Evolutionary conservation across 2,329 filamentous ascomycete species (phyloP).

Genomic region (Penicillium concentricum): DNA sequence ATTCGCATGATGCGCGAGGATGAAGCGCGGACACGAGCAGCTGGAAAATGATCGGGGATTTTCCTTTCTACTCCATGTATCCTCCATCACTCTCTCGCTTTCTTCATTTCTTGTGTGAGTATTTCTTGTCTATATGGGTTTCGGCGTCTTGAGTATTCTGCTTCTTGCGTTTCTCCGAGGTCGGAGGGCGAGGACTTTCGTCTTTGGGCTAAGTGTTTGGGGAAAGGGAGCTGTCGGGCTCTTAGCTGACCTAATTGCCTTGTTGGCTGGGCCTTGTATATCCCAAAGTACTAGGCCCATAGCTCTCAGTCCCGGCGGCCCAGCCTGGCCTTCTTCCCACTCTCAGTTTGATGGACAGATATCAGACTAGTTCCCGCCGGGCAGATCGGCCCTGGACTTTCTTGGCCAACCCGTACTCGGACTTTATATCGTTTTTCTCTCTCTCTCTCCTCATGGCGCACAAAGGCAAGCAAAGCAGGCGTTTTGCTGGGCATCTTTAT

Average conservation of each 20-base stretch:
- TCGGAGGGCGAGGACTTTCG: background rate
- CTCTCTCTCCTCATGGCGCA: slow-evolving; percentile 24
- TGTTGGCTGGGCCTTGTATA: background rate
- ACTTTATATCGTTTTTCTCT: slow-evolving; percentile 10
- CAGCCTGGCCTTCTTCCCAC: background rate
- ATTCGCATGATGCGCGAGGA: slow-evolving; percentile 44
- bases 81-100: background rate
- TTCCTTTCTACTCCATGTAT: background rate
- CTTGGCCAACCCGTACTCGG: background rate
- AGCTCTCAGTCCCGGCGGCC: no score
- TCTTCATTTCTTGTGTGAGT: slow-evolving; percentile 12
- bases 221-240: background rate
- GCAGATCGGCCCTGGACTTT: background rate
- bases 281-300: no score
- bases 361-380: background rate
- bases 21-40: slow-evolving; percentile 26
- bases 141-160: slow-evolving; percentile 16
- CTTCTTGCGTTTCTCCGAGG: slow-evolving; percentile 13
- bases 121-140: slow-evolving; percentile 22
- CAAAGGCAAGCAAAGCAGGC: slow-evolving; percentile 17
- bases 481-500: slow-evolving; percentile 24
- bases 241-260: background rate
- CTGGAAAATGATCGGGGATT: slow-evolving; percentile 17
- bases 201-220: background rate
- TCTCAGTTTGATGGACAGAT: background rate